phyloP scores from a whole-genome alignment of 495 filamentous ascomycete genomes.

The Astrocystis sublimbata region DNA sequence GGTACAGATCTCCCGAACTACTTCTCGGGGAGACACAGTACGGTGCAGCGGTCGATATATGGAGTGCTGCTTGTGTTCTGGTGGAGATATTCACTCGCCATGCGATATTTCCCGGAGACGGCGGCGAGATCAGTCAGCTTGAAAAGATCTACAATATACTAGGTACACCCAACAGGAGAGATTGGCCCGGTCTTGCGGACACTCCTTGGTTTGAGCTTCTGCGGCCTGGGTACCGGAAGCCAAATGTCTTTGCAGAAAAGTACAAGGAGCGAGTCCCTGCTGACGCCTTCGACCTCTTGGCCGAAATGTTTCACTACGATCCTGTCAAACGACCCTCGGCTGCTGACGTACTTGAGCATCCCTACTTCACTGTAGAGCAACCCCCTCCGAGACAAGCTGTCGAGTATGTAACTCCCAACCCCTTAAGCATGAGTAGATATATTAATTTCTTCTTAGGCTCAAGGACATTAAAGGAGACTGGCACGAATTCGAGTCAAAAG shows the following conservation, averaged over 20 bases:
- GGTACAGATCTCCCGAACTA: constrained; percentile 94
- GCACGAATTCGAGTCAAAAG: constrained; percentile 99
- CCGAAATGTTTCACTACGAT: constrained; percentile 82
- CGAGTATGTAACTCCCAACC: constrained; percentile 63
- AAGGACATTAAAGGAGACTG: constrained; percentile 88
- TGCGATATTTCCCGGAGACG: constrained; percentile 94
- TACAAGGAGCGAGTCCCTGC: constrained; percentile 73
- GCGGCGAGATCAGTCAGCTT: constrained; percentile 90
- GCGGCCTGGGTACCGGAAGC: constrained; percentile 68
- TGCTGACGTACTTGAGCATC: constrained; percentile 80
- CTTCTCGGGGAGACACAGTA: constrained; percentile 93
- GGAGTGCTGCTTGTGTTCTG: constrained; percentile 96
- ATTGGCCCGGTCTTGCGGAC: constrained; percentile 86
- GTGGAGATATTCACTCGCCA: constrained; percentile 95
- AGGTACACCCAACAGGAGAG: constrained; percentile 77
- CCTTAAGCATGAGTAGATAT: not conserved
- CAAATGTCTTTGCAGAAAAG: constrained; percentile 79
- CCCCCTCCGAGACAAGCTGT: constrained; percentile 74
- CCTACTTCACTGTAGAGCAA: constrained; percentile 85
- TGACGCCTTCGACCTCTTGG: constrained; percentile 79
- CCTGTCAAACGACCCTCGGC: constrained; percentile 82
- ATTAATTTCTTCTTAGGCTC: constrained; percentile 55
- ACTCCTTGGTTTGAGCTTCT: constrained; percentile 97
- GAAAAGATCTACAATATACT: constrained; percentile 94
- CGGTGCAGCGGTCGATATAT: constrained; percentile 92